These are phyloP conservation scores for Cajanus cajan DNA, from an alignment of 306 rosid genomes.

Conservation along the genomic window DNA sequence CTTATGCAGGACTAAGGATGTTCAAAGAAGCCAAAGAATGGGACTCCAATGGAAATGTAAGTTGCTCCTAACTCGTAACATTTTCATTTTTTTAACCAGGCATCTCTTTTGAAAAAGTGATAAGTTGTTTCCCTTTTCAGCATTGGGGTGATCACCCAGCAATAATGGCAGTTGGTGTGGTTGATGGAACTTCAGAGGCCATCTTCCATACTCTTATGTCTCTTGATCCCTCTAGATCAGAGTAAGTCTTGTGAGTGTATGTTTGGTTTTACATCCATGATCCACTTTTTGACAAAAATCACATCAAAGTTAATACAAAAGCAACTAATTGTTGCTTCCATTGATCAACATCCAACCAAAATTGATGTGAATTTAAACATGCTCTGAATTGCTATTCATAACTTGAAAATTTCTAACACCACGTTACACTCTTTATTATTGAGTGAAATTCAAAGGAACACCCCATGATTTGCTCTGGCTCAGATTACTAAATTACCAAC, in stretches of 20 bases:
- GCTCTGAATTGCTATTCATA: neutral
- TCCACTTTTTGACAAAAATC: no score
- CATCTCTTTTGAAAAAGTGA: neutral
- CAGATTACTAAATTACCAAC: conserved; percentile 34
- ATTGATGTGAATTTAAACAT: no score
- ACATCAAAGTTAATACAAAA: no score
- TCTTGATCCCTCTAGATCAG: conserved; percentile 82
- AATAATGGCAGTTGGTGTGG: conserved; percentile 86
- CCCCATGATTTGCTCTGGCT: conserved; percentile 21
- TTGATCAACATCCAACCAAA: no score
- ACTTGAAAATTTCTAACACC: neutral
- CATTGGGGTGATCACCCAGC: conserved; percentile 88
- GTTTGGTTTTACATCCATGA: no score
- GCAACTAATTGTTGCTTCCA: no score
- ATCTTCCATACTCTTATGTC: conserved; percentile 79
- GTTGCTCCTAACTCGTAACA: conserved; percentile 6
- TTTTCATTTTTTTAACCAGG: neutral
- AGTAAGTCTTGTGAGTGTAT: no score
- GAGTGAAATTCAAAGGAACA: no score
- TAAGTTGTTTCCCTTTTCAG: conserved; percentile 37
- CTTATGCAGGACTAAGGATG: conserved; percentile 72
- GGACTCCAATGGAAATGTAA: conserved; percentile 66
- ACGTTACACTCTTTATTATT: neutral
- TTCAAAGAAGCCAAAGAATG: conserved; percentile 78
- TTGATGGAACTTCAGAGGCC: conserved; percentile 86